Conservation (phyloP, 345 rosid species). For the Raphanus sativus region DNA sequence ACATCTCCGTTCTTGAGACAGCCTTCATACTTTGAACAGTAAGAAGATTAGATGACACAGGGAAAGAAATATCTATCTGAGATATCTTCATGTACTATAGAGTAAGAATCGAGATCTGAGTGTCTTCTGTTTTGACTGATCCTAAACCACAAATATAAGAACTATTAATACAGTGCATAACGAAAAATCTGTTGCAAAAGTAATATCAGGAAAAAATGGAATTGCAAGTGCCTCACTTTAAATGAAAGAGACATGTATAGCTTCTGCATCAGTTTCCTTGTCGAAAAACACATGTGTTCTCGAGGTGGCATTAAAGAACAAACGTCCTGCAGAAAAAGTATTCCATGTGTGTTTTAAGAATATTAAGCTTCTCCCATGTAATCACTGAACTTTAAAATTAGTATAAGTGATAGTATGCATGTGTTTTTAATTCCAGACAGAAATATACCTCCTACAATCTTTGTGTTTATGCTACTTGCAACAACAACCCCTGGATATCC, state of each 20-base stretch:
- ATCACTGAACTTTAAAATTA: not conserved
- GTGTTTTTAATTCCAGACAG: not conserved
- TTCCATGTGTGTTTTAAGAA: not conserved
- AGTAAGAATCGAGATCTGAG: constrained; percentile 49
- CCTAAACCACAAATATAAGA: constrained; percentile 41
- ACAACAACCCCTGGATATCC: no score
- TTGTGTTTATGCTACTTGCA: not conserved
- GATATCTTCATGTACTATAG: constrained; percentile 79
- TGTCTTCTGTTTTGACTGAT: constrained; percentile 44
- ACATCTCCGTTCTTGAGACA: not conserved
- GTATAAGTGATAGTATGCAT: not conserved
- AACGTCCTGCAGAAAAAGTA: not conserved
- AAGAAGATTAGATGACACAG: not conserved
- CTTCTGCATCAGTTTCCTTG: no score
- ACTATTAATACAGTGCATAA: not conserved
- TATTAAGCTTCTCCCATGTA: not conserved
- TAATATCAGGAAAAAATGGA: no score
- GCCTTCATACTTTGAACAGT: not conserved
- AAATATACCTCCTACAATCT: not conserved
- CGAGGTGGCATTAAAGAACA: not conserved
- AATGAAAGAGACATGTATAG: no score
- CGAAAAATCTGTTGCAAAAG: not conserved
- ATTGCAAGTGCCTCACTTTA: no score
- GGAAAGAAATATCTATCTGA: constrained; percentile 55
- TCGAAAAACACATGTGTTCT: no score